These are phyloP conservation scores for Fusarium compactum DNA, from an alignment of 2,329 filamentous ascomycete species.

Conservation along the genomic window DNA sequence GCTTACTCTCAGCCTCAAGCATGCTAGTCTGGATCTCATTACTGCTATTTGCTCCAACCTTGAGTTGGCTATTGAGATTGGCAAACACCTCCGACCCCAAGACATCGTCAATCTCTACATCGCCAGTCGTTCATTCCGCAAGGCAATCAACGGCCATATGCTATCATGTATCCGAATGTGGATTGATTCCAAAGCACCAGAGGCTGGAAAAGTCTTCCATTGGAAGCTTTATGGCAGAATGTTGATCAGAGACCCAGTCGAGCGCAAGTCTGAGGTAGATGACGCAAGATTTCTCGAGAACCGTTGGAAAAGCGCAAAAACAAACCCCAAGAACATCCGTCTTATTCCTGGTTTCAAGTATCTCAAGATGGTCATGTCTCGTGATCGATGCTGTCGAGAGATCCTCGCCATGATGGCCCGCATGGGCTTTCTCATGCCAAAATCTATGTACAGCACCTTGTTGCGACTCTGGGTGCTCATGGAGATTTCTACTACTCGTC, in stretches of 20 bases:
- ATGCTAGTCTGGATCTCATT: conserved; percentile 57
- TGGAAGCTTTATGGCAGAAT: conserved; percentile 69
- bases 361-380: conserved; percentile 73
- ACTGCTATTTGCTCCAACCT: conserved; percentile 57
- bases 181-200: conserved; percentile 65
- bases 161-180: conserved; percentile 69
- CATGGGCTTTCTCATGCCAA: conserved; percentile 68
- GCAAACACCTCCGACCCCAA: conserved; percentile 63
- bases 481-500: conserved; percentile 69
- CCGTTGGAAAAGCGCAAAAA: conserved; percentile 12
- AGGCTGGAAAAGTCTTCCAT: conserved; percentile 68
- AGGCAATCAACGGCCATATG: conserved; percentile 69
- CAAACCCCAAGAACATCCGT: conserved; percentile 53
- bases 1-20: conserved; percentile 39
- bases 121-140: conserved; percentile 72
- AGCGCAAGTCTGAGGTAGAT: conserved; percentile 53
- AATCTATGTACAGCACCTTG: conserved; percentile 59
- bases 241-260: conserved; percentile 70
- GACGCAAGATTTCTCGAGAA: conserved; percentile 16
- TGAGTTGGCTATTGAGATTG: conserved; percentile 67
- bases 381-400: conserved; percentile 68
- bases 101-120: conserved; percentile 75
- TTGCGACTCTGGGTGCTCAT: conserved; percentile 80
- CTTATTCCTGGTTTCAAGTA: conserved; percentile 74
- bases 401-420: conserved; percentile 72